A percentile compares a stretch with the other conserved stretches of the same genome.
phyloP scores from a whole-genome alignment of 441 rosid species.

The Rhodomyrtus psidioides region DNA sequence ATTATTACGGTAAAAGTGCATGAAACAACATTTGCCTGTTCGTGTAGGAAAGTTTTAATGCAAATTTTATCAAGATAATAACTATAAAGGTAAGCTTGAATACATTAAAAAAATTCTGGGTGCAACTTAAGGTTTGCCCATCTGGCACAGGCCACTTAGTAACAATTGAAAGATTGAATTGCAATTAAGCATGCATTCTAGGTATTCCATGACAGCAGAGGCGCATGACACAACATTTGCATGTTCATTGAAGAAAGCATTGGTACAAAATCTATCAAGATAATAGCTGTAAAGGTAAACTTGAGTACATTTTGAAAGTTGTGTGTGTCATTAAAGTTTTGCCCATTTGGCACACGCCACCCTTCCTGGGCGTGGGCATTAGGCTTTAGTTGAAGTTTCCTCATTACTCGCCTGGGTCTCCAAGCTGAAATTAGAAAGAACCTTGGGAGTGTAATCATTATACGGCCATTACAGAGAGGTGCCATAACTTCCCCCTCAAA shows the following conservation, averaged over 20 bases:
- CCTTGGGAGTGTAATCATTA: background rate
- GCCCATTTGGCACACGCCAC: background rate
- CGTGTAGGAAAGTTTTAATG: background rate
- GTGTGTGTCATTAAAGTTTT: background rate
- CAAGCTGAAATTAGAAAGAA: background rate
- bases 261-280: background rate
- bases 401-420: background rate
- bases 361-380: background rate
- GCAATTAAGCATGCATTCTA: background rate
- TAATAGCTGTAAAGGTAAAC: background rate
- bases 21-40: background rate
- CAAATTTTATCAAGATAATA: background rate
- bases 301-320: background rate
- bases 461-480: background rate
- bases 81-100: background rate
- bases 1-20: background rate
- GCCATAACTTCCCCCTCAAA: background rate
- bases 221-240: background rate
- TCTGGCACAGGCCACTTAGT: background rate
- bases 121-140: background rate
- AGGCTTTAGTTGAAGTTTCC: background rate
- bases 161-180: background rate
- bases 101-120: background rate
- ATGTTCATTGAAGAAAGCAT: background rate
- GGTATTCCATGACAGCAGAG: background rate